Percentiles rank a stretch among this genome's conserved stretches.
Evolutionary conservation across 1,284 basidiomycete genomes (phyloP).

Genomic region (Tilletia caries): DNA sequence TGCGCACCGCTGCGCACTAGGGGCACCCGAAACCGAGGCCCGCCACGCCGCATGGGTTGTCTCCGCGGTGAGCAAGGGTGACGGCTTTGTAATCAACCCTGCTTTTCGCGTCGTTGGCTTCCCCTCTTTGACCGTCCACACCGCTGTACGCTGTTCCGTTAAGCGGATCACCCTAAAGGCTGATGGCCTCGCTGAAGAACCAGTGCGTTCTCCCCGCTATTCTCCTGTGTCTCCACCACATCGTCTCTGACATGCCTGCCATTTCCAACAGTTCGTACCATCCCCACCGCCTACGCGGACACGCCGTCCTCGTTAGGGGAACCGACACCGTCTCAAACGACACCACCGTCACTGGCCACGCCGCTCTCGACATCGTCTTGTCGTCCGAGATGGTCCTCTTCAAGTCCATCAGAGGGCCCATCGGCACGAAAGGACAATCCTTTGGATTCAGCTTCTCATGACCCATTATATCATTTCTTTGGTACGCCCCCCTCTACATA

Average conservation of each 20-base stretch:
- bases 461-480: too few species aligned
- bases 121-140: constrained; percentile 56
- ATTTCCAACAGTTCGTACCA: constrained; percentile 47
- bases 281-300: constrained; percentile 57
- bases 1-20: too few species aligned
- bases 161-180: constrained; percentile 50
- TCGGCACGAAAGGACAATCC: not conserved
- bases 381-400: constrained; percentile 14
- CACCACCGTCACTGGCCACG: constrained; percentile 59
- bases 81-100: constrained; percentile 54
- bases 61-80: constrained; percentile 26
- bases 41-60: constrained; percentile 37
- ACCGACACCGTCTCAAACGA: constrained; percentile 53
- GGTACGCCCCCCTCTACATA: too few species aligned
- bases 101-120: constrained; percentile 57
- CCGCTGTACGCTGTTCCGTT: constrained; percentile 35
- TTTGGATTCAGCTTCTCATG: not conserved
- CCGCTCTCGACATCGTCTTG: constrained; percentile 53
- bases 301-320: constrained; percentile 54
- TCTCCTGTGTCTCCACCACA: not conserved
- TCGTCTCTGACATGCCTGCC: not conserved
- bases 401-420: not conserved
- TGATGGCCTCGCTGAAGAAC: constrained; percentile 39
- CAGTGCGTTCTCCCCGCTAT: too few species aligned
- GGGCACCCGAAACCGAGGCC: too few species aligned